phyloP scores from a whole-genome alignment of 1,284 basidiomycete genomes.

The Coniferiporia sulphurascens region DNA sequence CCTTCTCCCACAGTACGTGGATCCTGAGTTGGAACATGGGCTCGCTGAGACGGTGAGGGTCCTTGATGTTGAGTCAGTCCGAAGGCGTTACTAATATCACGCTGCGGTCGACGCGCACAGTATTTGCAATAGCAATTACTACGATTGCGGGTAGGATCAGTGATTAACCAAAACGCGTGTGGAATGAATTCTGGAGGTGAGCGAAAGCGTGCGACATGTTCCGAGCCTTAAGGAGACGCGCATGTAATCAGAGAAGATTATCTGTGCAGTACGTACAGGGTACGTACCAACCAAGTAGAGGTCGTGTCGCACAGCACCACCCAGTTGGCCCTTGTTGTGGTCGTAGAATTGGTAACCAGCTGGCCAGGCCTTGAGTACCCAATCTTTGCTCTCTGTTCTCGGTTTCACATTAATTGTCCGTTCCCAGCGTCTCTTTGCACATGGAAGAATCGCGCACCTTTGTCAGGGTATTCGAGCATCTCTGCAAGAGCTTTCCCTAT shows the following conservation, averaged over 20 bases:
- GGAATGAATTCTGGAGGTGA: constrained; percentile 77
- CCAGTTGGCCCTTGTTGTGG: constrained; percentile 59
- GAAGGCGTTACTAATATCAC: constrained; percentile 58
- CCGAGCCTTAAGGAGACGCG: constrained; percentile 39
- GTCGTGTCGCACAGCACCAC: constrained; percentile 56
- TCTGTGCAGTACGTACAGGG: background rate
- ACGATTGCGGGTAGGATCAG: constrained; percentile 43
- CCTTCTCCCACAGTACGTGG: background rate
- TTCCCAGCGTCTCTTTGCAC: background rate
- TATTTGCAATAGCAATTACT: constrained; percentile 73
- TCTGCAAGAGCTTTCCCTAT: constrained; percentile 55
- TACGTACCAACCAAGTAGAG: constrained; percentile 67
- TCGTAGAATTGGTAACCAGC: constrained; percentile 65
- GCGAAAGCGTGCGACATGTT: constrained; percentile 51
- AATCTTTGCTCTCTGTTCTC: constrained; percentile 45
- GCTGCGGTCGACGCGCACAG: constrained; percentile 64
- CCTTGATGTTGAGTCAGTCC: constrained; percentile 30
- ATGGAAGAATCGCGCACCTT: constrained; percentile 35
- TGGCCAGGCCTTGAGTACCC: constrained; percentile 63
- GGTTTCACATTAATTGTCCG: background rate
- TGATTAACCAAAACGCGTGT: constrained; percentile 74
- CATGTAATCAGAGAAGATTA: background rate
- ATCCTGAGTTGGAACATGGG: background rate
- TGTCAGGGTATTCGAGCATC: constrained; percentile 28
- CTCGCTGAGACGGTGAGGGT: constrained; percentile 4